Evolutionary conservation across 2,329 filamentous ascomycete genomes (phyloP), one percentile per base, ranked within the genome.

Genomic region (Knufia fluminis): DNA sequence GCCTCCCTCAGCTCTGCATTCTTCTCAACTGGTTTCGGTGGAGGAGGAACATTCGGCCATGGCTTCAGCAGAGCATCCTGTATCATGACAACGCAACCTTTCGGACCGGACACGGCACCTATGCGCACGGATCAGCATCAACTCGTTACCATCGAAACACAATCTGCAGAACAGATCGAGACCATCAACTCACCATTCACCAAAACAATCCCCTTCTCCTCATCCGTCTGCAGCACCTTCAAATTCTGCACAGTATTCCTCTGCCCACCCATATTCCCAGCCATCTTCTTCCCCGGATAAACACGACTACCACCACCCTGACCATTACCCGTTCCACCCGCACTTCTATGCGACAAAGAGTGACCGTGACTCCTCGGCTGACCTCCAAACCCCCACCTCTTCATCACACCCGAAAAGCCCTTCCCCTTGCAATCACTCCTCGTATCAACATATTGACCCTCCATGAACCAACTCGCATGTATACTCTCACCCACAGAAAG

Each of bases 401-500:
- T 98, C 92, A 98, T 98, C 58, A 87, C 92, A 77, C 92, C 92
- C 8, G 85, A 87, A 66, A 96, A 98, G 6, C 92, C 92, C 79
- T 88, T 91, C 47, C 92, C 92, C 64, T 86, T 80, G 59, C 81
- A 84, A 62, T 85, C 80, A 43, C 82, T 83, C 61, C 83, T 78
- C 48, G 88, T 82, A 71, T 98, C 92, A 52, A 98, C 85, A 68
- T 81, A 94, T 70, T 96, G 89, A 16, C 92, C 92, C 62, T 83
- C 79, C 60, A 83, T 76, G 71, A 97, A 97, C 86, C 92, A 94
- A 62, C 86, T 82, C n/a, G 92, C 87, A 54, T 78, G 76, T 57
- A 98, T 78, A 59, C 78, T 73, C 60, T 82, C 74, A 36, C 92
- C 92, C 20, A 96, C 76, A 20, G 80, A 77, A 48, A 91, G 36